Evolutionary conservation across 2,329 filamentous ascomycete genomes (phyloP).

Genomic region (Cytospora piceae): DNA sequence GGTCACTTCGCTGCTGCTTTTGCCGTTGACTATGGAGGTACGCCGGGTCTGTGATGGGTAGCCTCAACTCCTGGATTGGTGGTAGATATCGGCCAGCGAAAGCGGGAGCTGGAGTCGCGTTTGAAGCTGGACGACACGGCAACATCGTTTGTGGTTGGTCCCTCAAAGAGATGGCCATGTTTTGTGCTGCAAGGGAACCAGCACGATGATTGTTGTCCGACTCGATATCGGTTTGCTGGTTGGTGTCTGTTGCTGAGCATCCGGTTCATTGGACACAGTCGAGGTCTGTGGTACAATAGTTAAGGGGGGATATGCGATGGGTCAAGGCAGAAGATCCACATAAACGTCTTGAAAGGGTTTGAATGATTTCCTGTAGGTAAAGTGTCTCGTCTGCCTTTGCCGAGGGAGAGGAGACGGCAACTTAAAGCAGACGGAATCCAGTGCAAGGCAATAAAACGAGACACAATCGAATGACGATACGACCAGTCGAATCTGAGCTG

Average conservation of each 20-base stretch:
- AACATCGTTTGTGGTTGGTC: not conserved
- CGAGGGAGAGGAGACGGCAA: not conserved
- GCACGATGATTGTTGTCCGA: not conserved
- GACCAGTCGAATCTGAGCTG: not conserved
- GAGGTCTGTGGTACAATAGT: not conserved
- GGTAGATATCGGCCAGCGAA: slow-evolving; percentile 3
- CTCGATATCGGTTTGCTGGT: not conserved
- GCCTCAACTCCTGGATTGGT: slow-evolving; percentile 11
- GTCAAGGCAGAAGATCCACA: not conserved
- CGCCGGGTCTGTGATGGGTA: not conserved
- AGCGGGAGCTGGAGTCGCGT: slow-evolving; percentile 2
- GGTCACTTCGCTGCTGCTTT: not conserved
- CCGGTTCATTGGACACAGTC: not conserved
- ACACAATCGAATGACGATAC: not conserved
- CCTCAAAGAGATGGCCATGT: not conserved
- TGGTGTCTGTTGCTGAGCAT: not conserved
- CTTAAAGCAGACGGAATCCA: not conserved
- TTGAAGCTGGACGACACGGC: not conserved
- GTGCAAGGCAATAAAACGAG: not conserved
- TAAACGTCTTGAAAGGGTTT: not conserved
- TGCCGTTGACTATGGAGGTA: not conserved
- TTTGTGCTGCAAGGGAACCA: not conserved
- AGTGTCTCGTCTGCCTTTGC: not conserved
- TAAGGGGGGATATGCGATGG: not conserved
- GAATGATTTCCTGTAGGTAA: not conserved